These are phyloP conservation scores for Quercus berberidifolia DNA, from an alignment of 306 rosid species.

Conservation along the genomic window DNA sequence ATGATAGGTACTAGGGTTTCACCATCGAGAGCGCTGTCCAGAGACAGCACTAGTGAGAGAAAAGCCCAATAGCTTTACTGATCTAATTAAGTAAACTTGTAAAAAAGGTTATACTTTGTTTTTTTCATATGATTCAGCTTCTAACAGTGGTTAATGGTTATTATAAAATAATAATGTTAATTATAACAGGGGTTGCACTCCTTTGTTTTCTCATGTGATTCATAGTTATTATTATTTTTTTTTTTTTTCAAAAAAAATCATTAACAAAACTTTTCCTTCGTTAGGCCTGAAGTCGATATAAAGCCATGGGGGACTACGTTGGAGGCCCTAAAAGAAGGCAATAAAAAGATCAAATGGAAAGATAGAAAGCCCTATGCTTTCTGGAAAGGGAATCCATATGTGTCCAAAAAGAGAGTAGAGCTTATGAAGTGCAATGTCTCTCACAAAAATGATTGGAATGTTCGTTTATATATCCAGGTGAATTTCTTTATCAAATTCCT, in stretches of 20 bases:
- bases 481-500: not conserved
- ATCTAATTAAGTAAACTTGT: too few species aligned
- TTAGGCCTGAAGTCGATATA: conserved; percentile 41
- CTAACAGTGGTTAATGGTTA: too few species aligned
- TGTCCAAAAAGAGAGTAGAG: conserved; percentile 3
- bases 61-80: too few species aligned
- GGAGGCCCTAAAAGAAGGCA: conserved; percentile 26
- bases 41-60: too few species aligned
- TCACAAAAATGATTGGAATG: conserved; percentile 31
- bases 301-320: conserved; percentile 39
- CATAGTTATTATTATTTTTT: not conserved
- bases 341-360: conserved; percentile 34
- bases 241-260: too few species aligned
- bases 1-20: too few species aligned
- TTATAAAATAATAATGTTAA: too few species aligned
- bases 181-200: too few species aligned
- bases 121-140: too few species aligned
- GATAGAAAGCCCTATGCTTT: conserved; percentile 41
- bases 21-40: too few species aligned
- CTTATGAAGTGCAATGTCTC: conserved; percentile 38
- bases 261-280: not conserved
- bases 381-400: conserved; percentile 48
- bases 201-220: not conserved
- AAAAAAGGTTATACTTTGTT: too few species aligned
- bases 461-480: conserved; percentile 36